Evolutionary conservation across 2,329 filamentous ascomycete genomes (phyloP).

Genomic region (Aspergillus terreus): DNA sequence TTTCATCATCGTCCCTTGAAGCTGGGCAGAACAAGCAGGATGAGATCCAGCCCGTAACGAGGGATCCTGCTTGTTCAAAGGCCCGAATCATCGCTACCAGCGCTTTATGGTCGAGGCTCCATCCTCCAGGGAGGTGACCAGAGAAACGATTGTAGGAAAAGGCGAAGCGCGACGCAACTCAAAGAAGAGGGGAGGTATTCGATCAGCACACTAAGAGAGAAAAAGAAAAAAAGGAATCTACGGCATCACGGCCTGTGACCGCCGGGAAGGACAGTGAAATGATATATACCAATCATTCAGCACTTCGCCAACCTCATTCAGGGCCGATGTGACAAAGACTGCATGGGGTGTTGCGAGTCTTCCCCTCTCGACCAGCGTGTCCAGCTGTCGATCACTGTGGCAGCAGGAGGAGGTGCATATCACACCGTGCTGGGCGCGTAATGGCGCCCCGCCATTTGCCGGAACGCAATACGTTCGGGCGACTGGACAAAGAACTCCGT

Average conservation of each 20-base stretch:
- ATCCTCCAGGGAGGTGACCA: conserved; percentile 19
- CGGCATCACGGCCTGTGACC: too few species aligned
- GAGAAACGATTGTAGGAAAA: conserved; percentile 5
- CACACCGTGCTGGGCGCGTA: conserved; percentile 19
- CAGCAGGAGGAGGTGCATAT: conserved; percentile 6
- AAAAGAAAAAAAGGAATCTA: too few species aligned
- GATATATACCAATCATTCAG: too few species aligned
- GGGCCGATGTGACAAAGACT: background rate
- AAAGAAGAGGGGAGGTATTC: background rate
- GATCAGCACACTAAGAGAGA: too few species aligned
- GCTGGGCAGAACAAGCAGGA: conserved; percentile 36
- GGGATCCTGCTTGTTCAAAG: conserved; percentile 37
- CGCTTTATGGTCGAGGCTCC: conserved; percentile 25
- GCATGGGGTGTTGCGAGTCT: conserved; percentile 3
- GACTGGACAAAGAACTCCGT: background rate
- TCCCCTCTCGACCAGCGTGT: conserved; percentile 14
- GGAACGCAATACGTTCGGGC: background rate
- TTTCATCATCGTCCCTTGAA: conserved; percentile 21
- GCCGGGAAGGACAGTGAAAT: too few species aligned
- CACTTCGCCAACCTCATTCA: background rate
- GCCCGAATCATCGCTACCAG: conserved; percentile 33
- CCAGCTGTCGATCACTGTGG: conserved; percentile 14
- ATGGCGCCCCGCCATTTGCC: conserved; percentile 16
- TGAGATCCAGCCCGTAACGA: conserved; percentile 37
- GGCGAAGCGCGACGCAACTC: background rate